Evolutionary conservation across 805 yeast species (phyloP).

Genomic region (Clavispora carvajalis): DNA sequence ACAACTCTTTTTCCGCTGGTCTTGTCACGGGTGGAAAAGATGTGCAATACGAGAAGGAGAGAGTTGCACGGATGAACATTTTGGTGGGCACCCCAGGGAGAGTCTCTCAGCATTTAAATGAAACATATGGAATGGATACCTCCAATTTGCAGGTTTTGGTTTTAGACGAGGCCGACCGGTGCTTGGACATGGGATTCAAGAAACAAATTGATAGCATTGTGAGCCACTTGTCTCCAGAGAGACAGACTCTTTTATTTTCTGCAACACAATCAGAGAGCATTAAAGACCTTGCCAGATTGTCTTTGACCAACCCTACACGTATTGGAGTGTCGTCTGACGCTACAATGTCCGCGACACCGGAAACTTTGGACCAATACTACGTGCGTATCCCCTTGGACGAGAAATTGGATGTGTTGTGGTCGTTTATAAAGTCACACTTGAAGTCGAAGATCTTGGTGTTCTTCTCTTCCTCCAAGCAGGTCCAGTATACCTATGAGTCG

Average conservation of each 20-base stretch:
- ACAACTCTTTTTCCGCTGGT: conserved; percentile 78
- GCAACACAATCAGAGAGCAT: conserved; percentile 88
- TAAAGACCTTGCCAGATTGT: conserved; percentile 74
- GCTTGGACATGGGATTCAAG: conserved; percentile 90
- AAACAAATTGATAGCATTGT: conserved; percentile 76
- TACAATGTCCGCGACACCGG: conserved; percentile 72
- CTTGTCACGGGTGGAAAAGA: conserved; percentile 93
- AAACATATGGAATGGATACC: conserved; percentile 73
- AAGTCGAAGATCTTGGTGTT: conserved; percentile 78
- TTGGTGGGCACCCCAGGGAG: conserved; percentile 92
- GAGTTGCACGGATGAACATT: conserved; percentile 74
- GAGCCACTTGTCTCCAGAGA: conserved; percentile 66
- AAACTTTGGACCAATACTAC: conserved; percentile 77
- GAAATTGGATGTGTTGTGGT: conserved; percentile 80
- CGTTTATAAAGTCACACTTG: conserved; percentile 78
- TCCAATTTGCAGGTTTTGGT: conserved; percentile 73
- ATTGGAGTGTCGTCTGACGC: conserved; percentile 36
- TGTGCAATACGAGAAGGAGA: conserved; percentile 71
- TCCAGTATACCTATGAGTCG: conserved; percentile 81
- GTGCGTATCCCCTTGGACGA: conserved; percentile 67
- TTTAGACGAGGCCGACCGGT: conserved; percentile 88
- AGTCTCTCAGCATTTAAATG: conserved; percentile 84
- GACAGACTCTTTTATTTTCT: conserved; percentile 81
- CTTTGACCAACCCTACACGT: conserved; percentile 55
- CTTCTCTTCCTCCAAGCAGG: conserved; percentile 84